Evolutionary conservation across 2,329 filamentous ascomycete species (phyloP), one percentile per base, ranked within the genome.

Genomic region (Penicillium hordei): DNA sequence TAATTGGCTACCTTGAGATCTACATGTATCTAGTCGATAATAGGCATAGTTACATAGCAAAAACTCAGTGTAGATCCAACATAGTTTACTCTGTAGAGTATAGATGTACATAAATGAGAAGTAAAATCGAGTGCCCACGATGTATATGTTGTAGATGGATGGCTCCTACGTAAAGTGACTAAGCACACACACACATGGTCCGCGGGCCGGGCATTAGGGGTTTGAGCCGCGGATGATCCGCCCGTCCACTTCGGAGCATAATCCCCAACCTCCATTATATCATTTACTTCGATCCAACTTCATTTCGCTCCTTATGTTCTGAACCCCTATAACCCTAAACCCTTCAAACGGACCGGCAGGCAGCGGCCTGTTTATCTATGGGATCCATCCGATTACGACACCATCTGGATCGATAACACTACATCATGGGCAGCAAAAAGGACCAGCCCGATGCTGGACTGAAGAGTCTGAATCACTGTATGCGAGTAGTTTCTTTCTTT

Each of bases 401-500:
- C 21, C 19, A 10, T 48, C 52, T 56, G 53, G 57, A 64, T 60
- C 57, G 52, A 64, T 67, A 67, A 58, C 63, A 60, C 39, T 49
- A 27, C 70, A 70, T 48, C 55, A 79, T 79, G 77, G 70, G 67
- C 60, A 70, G 67, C 55, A 64, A 62, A 52, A 75, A 73, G 55
- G 68, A 70, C 48, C 73, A 74, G 62, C 72, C 74, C 45, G 76
- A 80, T 65, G 93, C 93, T 53, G 93, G 93, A 49, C 79, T 96
- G 72, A 86, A 85, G 74, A 91, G 89, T 72, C 79, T 92, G 57
- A 86, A 95, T 78, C 89, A 93, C 73, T 93, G 89, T 81, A 74
- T 51, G 76, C 34, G 36, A 45, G 33, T 33, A 15, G 2, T 31
- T 5, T 23, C 40, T 7, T 8, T 27, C 27, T 1, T 5, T 8